phyloP scores from a whole-genome alignment of 768 basidiomycete species.

The Mycena haematopus region DNA sequence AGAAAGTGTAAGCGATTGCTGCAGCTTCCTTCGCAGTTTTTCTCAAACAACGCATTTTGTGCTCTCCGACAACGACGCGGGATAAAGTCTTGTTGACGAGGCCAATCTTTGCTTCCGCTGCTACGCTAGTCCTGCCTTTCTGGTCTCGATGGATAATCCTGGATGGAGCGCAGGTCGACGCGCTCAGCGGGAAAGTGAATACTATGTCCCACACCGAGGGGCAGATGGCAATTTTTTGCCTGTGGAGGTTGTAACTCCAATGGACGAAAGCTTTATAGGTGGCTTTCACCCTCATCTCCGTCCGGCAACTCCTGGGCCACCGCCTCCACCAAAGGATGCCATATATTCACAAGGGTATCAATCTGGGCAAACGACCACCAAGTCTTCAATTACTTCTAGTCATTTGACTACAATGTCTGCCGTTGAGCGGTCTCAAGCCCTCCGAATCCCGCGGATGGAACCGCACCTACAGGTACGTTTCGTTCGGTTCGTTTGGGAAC shows the following conservation, averaged over 20 bases:
- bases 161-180: conserved; percentile 78
- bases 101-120: too few species aligned
- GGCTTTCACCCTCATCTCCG: conserved; percentile 51
- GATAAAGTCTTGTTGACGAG: not conserved
- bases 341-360: conserved; percentile 32
- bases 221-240: conserved; percentile 57
- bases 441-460: conserved; percentile 70
- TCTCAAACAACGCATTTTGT: too few species aligned
- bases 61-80: too few species aligned
- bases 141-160: conserved; percentile 73
- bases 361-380: conserved; percentile 32
- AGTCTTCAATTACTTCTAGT: conserved; percentile 42
- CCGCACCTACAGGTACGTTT: conserved; percentile 72
- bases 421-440: conserved; percentile 67
- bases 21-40: too few species aligned
- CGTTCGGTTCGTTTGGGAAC: not conserved
- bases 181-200: conserved; percentile 53
- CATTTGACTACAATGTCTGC: conserved; percentile 60
- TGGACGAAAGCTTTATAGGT: conserved; percentile 67
- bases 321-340: conserved; percentile 58
- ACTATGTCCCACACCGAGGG: conserved; percentile 19
- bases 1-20: too few species aligned
- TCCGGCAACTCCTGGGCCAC: conserved; percentile 46
- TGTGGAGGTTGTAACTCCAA: conserved; percentile 58
- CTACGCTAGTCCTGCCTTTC: not conserved